phyloP scores from a whole-genome alignment of 75 land plant species.

The Picea sitchensis region DNA sequence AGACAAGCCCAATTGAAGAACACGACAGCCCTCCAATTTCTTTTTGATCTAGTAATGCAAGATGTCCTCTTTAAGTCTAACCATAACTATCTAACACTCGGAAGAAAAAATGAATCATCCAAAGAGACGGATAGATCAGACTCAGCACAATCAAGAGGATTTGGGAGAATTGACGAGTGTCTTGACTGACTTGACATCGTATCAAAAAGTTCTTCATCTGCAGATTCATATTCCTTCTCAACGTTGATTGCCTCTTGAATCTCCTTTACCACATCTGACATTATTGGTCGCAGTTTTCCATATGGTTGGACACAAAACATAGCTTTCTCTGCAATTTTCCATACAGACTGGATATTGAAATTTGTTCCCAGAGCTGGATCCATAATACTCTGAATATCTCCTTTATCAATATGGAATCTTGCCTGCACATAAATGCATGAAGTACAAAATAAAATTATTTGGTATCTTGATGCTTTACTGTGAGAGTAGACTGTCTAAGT shows the following conservation, averaged over 20 bases:
- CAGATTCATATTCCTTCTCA: constrained; percentile 27
- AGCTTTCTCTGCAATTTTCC: constrained; percentile 78
- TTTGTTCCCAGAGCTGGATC: constrained; percentile 43
- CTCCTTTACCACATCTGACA: constrained; percentile 73
- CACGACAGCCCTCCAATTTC: constrained; percentile 2
- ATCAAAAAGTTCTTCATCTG: constrained; percentile 19
- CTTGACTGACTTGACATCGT: constrained; percentile 8
- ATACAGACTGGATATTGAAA: constrained; percentile 62
- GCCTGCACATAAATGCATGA: constrained; percentile 38
- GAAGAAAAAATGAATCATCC: neutral
- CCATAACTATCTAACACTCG: neutral
- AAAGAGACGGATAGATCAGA: neutral
- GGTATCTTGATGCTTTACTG: neutral
- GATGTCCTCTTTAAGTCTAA: neutral
- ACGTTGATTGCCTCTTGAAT: constrained; percentile 62
- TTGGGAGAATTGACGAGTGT: neutral
- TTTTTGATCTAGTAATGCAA: neutral
- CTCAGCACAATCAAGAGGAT: neutral
- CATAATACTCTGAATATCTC: constrained; percentile 58
- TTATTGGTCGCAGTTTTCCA: constrained; percentile 64
- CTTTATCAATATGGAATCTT: constrained; percentile 58
- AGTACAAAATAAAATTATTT: neutral
- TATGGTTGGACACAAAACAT: constrained; percentile 61
- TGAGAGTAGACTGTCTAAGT: neutral
- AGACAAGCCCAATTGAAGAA: too few species aligned